Evolutionary conservation across 495 filamentous ascomycete species (phyloP).

Genomic region (Daldinia grandis): DNA sequence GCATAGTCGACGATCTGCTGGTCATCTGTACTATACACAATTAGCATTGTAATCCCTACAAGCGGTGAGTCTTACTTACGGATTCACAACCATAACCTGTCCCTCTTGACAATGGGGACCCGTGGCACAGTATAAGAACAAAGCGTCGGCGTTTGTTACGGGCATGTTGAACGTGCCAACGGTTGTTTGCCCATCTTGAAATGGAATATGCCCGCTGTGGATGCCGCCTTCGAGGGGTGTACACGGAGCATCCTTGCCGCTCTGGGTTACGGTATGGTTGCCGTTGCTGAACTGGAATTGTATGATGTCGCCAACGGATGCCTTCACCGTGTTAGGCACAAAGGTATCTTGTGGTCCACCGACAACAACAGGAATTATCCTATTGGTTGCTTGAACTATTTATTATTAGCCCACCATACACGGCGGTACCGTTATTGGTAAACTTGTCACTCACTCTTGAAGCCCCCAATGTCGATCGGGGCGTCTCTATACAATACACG

Average conservation of each 20-base stretch:
- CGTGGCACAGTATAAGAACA: slow-evolving; percentile 63
- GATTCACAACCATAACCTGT: slow-evolving; percentile 62
- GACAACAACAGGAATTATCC: slow-evolving; percentile 37
- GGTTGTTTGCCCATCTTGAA: slow-evolving; percentile 50
- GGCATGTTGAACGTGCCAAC: slow-evolving; percentile 53
- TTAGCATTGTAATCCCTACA: slow-evolving; percentile 4
- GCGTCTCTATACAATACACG: slow-evolving; percentile 17
- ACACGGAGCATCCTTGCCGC: slow-evolving; percentile 58
- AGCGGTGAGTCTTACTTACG: slow-evolving; percentile 30
- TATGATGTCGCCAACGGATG: slow-evolving; percentile 54
- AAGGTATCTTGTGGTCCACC: slow-evolving; percentile 40
- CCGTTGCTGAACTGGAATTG: slow-evolving; percentile 62
- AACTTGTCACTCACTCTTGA: slow-evolving; percentile 10
- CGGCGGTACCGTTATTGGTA: not conserved
- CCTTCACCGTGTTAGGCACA: slow-evolving; percentile 52
- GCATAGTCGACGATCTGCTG: slow-evolving; percentile 40
- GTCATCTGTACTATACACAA: slow-evolving; percentile 17
- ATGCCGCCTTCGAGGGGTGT: slow-evolving; percentile 50
- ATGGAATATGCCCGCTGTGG: slow-evolving; percentile 42
- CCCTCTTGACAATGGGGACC: slow-evolving; percentile 57
- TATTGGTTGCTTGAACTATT: slow-evolving; percentile 28
- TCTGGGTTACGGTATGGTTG: slow-evolving; percentile 43
- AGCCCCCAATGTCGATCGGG: slow-evolving; percentile 9
- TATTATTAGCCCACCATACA: slow-evolving; percentile 9
- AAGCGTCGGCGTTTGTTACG: slow-evolving; percentile 55